Evolutionary conservation across 306 rosid species (phyloP).

Genomic region (Quercus robur): DNA sequence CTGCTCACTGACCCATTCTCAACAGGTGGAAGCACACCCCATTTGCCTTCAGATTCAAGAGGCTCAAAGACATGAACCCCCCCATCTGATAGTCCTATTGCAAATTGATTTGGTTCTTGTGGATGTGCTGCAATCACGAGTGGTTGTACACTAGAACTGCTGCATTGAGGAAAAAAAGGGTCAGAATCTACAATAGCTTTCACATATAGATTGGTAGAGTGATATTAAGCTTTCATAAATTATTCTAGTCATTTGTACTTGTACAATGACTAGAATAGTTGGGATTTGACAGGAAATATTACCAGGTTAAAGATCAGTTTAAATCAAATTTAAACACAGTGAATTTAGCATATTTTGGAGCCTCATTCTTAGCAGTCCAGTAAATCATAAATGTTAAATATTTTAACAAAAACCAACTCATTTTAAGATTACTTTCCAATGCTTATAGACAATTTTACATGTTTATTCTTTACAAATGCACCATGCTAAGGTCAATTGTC

Average conservation of each 20-base stretch:
- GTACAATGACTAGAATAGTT: background rate
- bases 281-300: background rate
- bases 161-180: constrained; percentile 4
- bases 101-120: constrained; percentile 88
- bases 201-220: background rate
- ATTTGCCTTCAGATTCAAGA: constrained; percentile 85
- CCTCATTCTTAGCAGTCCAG: background rate
- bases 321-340: background rate
- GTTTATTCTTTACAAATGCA: background rate
- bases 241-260: background rate
- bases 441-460: background rate
- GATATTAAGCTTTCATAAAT: background rate
- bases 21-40: constrained; percentile 81
- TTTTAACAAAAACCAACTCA: background rate
- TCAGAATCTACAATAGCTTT: background rate
- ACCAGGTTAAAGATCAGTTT: background rate
- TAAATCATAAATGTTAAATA: background rate
- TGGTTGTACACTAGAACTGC: constrained; percentile 71
- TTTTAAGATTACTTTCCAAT: background rate
- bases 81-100: constrained; percentile 88
- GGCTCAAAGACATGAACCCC: constrained; percentile 95
- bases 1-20: constrained; percentile 87
- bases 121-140: constrained; percentile 93
- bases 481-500: background rate
- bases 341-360: background rate